phyloP scores from a whole-genome alignment of 352 stramenopile genomes.

The Blastocystis sp. region DNA sequence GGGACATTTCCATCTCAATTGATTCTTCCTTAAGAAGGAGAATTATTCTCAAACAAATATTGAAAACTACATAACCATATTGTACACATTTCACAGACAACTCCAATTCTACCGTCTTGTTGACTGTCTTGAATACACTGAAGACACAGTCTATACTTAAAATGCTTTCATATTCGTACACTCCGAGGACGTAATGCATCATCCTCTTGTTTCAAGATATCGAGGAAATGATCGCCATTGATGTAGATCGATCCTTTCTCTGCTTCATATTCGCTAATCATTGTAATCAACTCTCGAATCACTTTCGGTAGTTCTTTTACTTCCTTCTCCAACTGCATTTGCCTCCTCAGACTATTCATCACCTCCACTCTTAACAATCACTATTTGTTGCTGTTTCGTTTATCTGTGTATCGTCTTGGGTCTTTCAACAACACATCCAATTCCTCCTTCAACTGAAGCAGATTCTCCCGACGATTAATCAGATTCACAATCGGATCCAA shows the following conservation, averaged over 20 bases:
- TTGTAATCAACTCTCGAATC: background rate
- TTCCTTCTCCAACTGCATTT: background rate
- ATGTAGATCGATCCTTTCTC: background rate
- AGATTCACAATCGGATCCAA: slow-evolving; percentile 7
- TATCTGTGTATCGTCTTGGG: background rate
- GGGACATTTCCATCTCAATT: background rate
- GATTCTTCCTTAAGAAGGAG: background rate
- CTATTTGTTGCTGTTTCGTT: slow-evolving; percentile 7
- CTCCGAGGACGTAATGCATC: background rate
- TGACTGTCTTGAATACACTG: background rate
- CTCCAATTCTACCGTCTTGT: background rate
- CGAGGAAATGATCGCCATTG: background rate
- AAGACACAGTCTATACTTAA: slow-evolving; percentile 9
- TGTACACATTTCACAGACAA: background rate
- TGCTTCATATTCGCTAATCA: slow-evolving; percentile 1
- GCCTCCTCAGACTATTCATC: background rate
- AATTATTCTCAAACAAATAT: background rate
- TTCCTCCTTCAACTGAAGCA: background rate
- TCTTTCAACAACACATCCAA: background rate
- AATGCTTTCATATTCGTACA: background rate
- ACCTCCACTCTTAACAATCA: background rate
- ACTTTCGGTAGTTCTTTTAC: background rate
- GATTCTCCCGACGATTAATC: background rate
- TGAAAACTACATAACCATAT: background rate
- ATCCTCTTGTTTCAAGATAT: background rate